A percentile compares a stretch with the other conserved stretches of the same genome.
These are phyloP conservation scores for Symbiodinium natans DNA, from an alignment of 73 alveolate genomes.

Conservation along the genomic window DNA sequence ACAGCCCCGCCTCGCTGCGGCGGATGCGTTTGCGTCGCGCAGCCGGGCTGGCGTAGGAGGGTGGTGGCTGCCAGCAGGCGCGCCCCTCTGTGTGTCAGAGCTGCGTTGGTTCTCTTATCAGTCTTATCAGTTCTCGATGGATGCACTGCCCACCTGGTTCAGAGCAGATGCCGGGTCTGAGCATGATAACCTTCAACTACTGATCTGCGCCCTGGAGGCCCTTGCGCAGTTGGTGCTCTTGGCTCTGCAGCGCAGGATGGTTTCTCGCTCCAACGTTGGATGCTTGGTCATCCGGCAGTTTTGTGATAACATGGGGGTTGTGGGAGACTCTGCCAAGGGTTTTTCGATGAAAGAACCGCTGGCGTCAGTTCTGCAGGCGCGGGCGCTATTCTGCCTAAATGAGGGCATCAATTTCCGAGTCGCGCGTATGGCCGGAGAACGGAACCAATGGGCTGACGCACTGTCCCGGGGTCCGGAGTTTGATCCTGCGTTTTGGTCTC, in stretches of 20 bases:
- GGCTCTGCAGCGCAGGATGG: not conserved
- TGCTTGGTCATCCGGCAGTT: not conserved
- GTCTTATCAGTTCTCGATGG: not conserved
- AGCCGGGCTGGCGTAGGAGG: not conserved
- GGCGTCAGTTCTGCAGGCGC: not conserved
- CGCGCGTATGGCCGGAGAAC: not conserved
- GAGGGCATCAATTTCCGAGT: not conserved
- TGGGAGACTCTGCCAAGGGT: not conserved
- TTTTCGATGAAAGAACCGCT: slow-evolving; percentile 7
- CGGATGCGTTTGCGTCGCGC: not conserved
- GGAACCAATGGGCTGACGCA: slow-evolving; percentile 28
- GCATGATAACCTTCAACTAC: not conserved
- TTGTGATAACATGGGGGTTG: slow-evolving; percentile 36
- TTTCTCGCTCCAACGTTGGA: not conserved
- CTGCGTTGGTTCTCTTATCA: not conserved
- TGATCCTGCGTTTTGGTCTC: not conserved
- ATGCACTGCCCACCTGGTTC: not conserved
- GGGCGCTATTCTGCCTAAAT: not conserved
- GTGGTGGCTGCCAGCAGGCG: not conserved
- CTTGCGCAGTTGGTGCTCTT: not conserved
- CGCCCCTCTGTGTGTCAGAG: not conserved
- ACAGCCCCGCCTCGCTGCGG: not conserved
- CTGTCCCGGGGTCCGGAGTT: slow-evolving; percentile 10
- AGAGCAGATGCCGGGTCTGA: not conserved
- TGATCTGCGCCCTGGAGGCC: not conserved